Evolutionary conservation across 306 rosid species (phyloP).

Genomic region (Gastrolobium villosum): DNA sequence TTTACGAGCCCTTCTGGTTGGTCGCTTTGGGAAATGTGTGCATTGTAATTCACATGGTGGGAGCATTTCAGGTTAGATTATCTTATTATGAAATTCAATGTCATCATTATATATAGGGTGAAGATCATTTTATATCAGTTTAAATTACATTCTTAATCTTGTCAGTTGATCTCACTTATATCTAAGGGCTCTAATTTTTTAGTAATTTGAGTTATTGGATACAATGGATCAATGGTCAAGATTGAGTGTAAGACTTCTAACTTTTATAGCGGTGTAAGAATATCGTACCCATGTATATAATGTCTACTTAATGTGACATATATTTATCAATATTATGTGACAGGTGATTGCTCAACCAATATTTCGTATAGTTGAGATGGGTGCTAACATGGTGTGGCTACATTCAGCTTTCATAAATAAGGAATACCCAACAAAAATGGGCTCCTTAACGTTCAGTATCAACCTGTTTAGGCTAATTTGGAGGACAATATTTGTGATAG

Average conservation of each 20-base stretch:
- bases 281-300: too few species aligned
- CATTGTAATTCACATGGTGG: slow-evolving; percentile 68
- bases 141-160: too few species aligned
- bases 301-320: background rate
- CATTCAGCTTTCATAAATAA: slow-evolving; percentile 54
- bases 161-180: too few species aligned
- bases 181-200: too few species aligned
- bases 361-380: slow-evolving; percentile 57
- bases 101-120: background rate
- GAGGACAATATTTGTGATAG: slow-evolving; percentile 61
- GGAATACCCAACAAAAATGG: slow-evolving; percentile 38
- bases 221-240: too few species aligned
- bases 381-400: slow-evolving; percentile 62
- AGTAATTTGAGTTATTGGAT: too few species aligned
- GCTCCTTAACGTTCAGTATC: slow-evolving; percentile 28
- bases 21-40: slow-evolving; percentile 62
- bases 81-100: background rate
- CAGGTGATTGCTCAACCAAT: slow-evolving; percentile 70
- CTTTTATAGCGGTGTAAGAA: too few species aligned
- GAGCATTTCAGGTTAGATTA: slow-evolving; percentile 66
- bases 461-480: slow-evolving; percentile 62
- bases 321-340: background rate
- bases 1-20: slow-evolving; percentile 64
- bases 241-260: too few species aligned
- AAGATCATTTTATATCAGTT: too few species aligned